These are phyloP conservation scores for Colletotrichum gigasporum DNA, from an alignment of 2,329 filamentous ascomycete species.

Conservation along the genomic window DNA sequence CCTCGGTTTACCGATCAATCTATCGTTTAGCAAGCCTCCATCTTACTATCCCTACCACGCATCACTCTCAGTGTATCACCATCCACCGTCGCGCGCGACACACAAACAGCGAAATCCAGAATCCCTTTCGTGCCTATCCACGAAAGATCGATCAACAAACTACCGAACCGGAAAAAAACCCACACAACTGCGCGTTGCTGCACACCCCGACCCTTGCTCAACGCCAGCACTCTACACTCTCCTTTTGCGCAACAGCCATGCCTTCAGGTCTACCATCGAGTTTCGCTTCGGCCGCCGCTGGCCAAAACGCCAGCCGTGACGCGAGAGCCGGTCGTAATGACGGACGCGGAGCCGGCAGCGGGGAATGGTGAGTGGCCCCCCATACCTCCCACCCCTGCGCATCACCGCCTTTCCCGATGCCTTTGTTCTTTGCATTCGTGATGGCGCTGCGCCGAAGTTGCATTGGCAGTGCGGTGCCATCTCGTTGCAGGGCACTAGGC, in stretches of 20 bases:
- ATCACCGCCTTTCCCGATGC: background rate
- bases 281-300: constrained; percentile 85
- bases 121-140: constrained; percentile 29
- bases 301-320: constrained; percentile 73
- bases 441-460: background rate
- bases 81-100: constrained; percentile 23
- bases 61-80: constrained; percentile 29
- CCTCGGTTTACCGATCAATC: constrained; percentile 28
- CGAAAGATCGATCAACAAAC: constrained; percentile 27
- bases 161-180: constrained; percentile 12
- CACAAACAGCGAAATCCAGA: constrained; percentile 4
- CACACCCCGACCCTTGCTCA: background rate
- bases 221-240: background rate
- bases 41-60: constrained; percentile 30
- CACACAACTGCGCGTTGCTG: constrained; percentile 22
- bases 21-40: constrained; percentile 34
- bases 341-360: constrained; percentile 64
- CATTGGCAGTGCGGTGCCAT: background rate
- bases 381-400: background rate
- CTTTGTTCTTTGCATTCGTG: background rate
- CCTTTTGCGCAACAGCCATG: constrained; percentile 53
- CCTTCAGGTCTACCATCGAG: constrained; percentile 82
- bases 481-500: background rate
- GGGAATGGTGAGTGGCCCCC: constrained; percentile 73
- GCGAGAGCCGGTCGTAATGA: constrained; percentile 67